These are phyloP conservation scores for Phoma sp. DNA, from an alignment of 2,329 filamentous ascomycete species.

Conservation along the genomic window DNA sequence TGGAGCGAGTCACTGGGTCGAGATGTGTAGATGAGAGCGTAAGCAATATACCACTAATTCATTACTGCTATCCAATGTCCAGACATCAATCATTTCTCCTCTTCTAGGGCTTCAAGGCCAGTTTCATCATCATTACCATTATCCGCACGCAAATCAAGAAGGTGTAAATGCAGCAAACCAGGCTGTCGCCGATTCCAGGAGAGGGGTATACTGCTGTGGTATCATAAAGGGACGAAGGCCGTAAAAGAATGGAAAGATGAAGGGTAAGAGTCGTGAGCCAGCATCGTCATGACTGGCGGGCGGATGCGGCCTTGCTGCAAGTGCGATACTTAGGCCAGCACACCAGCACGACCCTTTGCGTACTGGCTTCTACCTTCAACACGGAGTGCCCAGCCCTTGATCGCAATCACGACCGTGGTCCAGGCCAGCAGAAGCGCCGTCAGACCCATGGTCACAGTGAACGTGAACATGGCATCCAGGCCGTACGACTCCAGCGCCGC, in stretches of 20 bases:
- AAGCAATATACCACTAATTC: constrained; percentile 17
- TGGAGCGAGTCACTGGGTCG: neutral
- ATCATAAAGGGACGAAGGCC: constrained; percentile 34
- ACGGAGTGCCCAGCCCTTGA: constrained; percentile 82
- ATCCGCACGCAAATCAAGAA: constrained; percentile 23
- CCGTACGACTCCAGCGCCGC: constrained; percentile 76
- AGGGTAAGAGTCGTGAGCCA: constrained; percentile 3
- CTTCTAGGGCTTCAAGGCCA: neutral
- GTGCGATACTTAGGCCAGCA: constrained; percentile 30
- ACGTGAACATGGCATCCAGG: constrained; percentile 91
- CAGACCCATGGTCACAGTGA: constrained; percentile 85
- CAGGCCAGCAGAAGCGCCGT: constrained; percentile 87
- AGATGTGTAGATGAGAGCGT: constrained; percentile 3
- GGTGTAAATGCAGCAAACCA: constrained; percentile 35
- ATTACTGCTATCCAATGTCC: constrained; percentile 11
- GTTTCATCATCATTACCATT: constrained; percentile 22
- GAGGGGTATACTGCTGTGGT: constrained; percentile 44
- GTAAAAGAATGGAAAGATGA: constrained; percentile 24
- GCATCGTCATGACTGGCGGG: too few species aligned
- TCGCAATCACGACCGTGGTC: constrained; percentile 76
- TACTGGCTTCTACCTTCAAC: constrained; percentile 42
- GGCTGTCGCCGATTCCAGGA: constrained; percentile 27
- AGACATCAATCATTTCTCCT: neutral
- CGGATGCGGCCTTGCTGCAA: neutral
- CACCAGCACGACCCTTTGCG: constrained; percentile 36